Base-by-base conservation (phyloP, 768 basidiomycete species). In the Astraeus odoratus region DNA sequence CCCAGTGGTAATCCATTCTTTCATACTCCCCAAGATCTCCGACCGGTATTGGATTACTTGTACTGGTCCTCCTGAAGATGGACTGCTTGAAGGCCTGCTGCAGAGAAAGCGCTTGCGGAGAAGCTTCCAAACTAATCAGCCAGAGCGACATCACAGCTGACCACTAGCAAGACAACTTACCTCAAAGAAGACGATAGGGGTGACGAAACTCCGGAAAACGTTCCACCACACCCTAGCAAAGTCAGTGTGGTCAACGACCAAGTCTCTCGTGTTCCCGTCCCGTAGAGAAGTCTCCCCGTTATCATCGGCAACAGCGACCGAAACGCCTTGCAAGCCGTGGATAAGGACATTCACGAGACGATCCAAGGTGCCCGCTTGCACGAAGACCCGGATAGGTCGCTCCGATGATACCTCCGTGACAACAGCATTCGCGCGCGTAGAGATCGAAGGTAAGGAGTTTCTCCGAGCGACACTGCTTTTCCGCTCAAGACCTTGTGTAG, bases 201-300 rank as follows among this genome's bases (percentile, higher is more conserved):
- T 81, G 8, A 91, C 77, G 52, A 91, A 88, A 54, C 84, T 87
- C 33, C 89, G 73, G 58, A 86, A 92, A 16, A 78, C 77, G 49
- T 75, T 81, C 86, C 88, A 92, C 86, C 88, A 92, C 3, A 87
- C 76, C 35, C 70, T 71, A 2, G 80, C 72, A 64, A 86, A 91
- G 56, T 90, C 88, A 1, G 57, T 67, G 36, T 79, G 75, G 65
- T 91, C 88, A 12, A 91, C 75, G 20, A 79, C 68, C 34, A 90
- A 66, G 39, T 86, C 80, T 26, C 86, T 70, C 0, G 83, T 84
- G 67, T 78, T 84, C 2, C 81, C 80, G 51, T 86, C 84, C 18
- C 79, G 68, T 34, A 91, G 61, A 0, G 86, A 80, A 68, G 85
- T 87, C 61, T 91, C 86, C 0, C 89, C 89, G 53, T 88, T 90